phyloP scores from a whole-genome alignment of 768 basidiomycete species.

The Lentinula lateritia region DNA sequence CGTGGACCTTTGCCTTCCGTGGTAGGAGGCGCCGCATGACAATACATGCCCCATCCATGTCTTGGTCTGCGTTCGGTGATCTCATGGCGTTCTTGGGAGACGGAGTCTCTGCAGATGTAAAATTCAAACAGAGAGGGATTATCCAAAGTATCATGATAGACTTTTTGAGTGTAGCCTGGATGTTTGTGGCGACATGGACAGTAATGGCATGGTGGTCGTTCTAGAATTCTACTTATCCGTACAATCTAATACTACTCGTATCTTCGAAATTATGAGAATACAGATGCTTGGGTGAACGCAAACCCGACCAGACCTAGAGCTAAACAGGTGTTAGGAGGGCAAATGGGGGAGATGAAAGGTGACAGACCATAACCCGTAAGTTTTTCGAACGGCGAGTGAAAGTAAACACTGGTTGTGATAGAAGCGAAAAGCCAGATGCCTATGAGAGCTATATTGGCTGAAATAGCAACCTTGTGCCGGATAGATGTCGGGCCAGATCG shows the following conservation, averaged over 20 bases:
- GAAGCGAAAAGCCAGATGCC: constrained; percentile 68
- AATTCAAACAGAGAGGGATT: constrained; percentile 22
- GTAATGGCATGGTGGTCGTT: constrained; percentile 33
- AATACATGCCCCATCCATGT: constrained; percentile 31
- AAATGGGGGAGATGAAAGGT: neutral
- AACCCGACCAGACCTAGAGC: constrained; percentile 16
- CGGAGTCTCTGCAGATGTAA: constrained; percentile 10
- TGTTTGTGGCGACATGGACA: constrained; percentile 28
- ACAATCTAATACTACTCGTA: neutral
- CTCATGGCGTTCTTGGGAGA: constrained; percentile 11
- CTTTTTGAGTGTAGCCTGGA: constrained; percentile 31
- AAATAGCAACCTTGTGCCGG: constrained; percentile 44
- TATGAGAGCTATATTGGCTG: constrained; percentile 41
- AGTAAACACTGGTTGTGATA: constrained; percentile 82
- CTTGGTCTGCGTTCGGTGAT: constrained; percentile 17
- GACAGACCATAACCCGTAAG: constrained; percentile 75
- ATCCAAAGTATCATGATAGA: constrained; percentile 32
- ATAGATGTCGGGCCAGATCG: constrained; percentile 31
- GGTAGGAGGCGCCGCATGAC: constrained; percentile 53
- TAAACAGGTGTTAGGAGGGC: neutral
- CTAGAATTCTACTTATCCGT: neutral
- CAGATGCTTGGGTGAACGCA: constrained; percentile 12
- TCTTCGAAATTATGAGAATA: neutral
- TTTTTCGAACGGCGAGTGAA: constrained; percentile 88
- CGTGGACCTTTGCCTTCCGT: constrained; percentile 49